A percentile compares a stretch with the other conserved stretches of the same genome.
phyloP scores from a whole-genome alignment of 2,329 filamentous ascomycete species.

The Lasiodiplodia sp. region DNA sequence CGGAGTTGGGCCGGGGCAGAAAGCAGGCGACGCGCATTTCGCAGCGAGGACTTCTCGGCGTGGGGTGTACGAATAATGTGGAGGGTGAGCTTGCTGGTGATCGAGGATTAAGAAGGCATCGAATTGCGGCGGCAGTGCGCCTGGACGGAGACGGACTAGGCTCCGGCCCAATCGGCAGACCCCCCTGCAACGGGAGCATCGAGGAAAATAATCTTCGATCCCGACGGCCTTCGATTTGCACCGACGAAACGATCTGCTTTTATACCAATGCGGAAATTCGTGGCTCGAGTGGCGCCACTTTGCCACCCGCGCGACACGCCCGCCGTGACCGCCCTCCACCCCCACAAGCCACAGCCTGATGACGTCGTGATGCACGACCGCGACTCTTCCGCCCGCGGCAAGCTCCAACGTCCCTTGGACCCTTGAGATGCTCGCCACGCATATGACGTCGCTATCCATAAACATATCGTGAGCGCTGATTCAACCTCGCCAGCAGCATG shows the following conservation, averaged over 20 bases:
- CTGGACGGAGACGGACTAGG: not conserved
- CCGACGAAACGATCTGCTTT: not conserved
- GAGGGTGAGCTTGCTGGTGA: not conserved
- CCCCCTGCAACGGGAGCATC: not conserved
- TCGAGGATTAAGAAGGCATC: slow-evolving; percentile 3
- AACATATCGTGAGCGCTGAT: not conserved
- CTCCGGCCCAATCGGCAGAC: slow-evolving; percentile 6
- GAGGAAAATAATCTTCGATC: not conserved
- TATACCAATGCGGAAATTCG: slow-evolving; percentile 7
- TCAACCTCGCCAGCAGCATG: not conserved
- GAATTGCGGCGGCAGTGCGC: not conserved
- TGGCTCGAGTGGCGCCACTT: slow-evolving; percentile 15
- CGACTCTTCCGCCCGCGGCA: not conserved
- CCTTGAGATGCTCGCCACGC: slow-evolving; percentile 9
- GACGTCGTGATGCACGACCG: not conserved
- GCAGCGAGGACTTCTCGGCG: not conserved
- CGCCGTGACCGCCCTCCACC: not conserved
- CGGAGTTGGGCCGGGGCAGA: not conserved
- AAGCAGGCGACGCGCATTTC: not conserved
- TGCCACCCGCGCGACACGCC: not conserved
- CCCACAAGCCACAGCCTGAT: slow-evolving; percentile 20
- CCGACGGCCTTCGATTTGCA: not conserved
- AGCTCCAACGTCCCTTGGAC: slow-evolving; percentile 1
- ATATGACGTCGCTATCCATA: slow-evolving; percentile 1
- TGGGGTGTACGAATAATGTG: slow-evolving; percentile 8